A percentile compares a stretch with the other conserved stretches of the same genome.
These are phyloP conservation scores for Coriolopsis trogii DNA, from an alignment of 1,284 basidiomycete genomes.

Conservation along the genomic window DNA sequence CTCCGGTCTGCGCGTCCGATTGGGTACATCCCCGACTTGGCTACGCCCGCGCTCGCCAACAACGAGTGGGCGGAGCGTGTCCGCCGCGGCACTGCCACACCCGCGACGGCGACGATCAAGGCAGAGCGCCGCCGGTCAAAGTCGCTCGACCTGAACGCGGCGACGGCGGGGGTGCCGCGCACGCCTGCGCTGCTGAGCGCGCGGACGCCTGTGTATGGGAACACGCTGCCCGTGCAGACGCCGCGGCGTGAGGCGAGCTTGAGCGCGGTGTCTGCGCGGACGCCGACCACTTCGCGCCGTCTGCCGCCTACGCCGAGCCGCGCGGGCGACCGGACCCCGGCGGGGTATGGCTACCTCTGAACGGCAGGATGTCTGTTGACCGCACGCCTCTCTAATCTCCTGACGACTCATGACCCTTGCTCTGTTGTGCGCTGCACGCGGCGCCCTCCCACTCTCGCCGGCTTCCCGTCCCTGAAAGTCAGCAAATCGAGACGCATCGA, in stretches of 20 bases:
- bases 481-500: neutral
- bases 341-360: slow-evolving; percentile 14
- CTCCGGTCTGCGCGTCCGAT: slow-evolving; percentile 17
- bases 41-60: slow-evolving; percentile 22
- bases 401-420: slow-evolving; percentile 1
- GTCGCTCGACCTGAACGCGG: slow-evolving; percentile 25
- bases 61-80: slow-evolving; percentile 28
- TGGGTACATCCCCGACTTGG: slow-evolving; percentile 7
- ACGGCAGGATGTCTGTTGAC: neutral
- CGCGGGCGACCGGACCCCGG: slow-evolving; percentile 10
- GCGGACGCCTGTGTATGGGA: slow-evolving; percentile 20
- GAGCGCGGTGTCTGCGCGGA: slow-evolving; percentile 15
- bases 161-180: slow-evolving; percentile 3
- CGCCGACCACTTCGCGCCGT: neutral
- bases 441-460: neutral
- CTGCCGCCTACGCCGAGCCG: slow-evolving; percentile 12
- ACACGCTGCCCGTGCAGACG: slow-evolving; percentile 5
- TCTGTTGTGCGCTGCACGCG: neutral
- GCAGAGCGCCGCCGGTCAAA: slow-evolving; percentile 26
- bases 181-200: slow-evolving; percentile 11
- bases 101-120: slow-evolving; percentile 18
- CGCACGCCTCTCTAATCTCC: neutral
- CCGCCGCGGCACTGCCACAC: slow-evolving; percentile 20
- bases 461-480: neutral
- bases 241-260: slow-evolving; percentile 17